These are phyloP conservation scores for Penicillium parvum DNA, from an alignment of 495 filamentous ascomycete genomes.

Conservation along the genomic window DNA sequence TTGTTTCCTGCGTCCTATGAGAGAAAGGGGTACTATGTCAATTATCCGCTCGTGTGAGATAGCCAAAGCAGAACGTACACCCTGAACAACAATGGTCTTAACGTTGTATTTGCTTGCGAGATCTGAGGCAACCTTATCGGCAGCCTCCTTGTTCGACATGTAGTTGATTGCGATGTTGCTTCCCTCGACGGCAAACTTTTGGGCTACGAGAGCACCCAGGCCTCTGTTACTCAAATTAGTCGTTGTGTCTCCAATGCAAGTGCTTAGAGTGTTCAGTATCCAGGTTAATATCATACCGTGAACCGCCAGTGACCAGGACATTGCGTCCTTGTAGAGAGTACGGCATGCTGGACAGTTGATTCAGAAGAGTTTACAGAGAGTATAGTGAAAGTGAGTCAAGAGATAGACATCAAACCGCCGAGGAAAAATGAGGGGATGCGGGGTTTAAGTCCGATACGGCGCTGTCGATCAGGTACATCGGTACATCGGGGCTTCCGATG, in stretches of 20 bases:
- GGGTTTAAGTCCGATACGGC: conserved; percentile 2
- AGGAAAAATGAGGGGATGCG: conserved; percentile 2
- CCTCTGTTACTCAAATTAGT: conserved; percentile 41
- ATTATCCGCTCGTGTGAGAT: too few relatives aligned
- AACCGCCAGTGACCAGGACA: conserved; percentile 65
- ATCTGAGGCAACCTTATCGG: conserved; percentile 50
- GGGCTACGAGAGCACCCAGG: conserved; percentile 57
- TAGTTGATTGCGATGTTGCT: conserved; percentile 72
- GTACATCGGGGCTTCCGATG: conserved; percentile 9
- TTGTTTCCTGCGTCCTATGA: conserved; percentile 55
- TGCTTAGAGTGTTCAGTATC: neutral
- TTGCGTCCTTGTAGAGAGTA: conserved; percentile 60
- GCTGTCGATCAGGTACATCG: neutral
- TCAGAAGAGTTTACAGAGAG: neutral
- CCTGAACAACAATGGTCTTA: conserved; percentile 55
- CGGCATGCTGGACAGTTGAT: conserved; percentile 40
- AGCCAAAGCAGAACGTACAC: conserved; percentile 43
- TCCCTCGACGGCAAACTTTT: conserved; percentile 63
- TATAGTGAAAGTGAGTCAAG: neutral
- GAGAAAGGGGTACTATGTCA: neutral
- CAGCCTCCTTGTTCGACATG: conserved; percentile 47
- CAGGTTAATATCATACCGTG: conserved; percentile 43
- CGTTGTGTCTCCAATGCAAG: neutral
- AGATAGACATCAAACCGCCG: neutral
- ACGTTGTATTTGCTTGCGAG: conserved; percentile 49